Conservation (phyloP, 2,329 filamentous ascomycete genomes). For the Zymoseptoria pseudotritici region DNA sequence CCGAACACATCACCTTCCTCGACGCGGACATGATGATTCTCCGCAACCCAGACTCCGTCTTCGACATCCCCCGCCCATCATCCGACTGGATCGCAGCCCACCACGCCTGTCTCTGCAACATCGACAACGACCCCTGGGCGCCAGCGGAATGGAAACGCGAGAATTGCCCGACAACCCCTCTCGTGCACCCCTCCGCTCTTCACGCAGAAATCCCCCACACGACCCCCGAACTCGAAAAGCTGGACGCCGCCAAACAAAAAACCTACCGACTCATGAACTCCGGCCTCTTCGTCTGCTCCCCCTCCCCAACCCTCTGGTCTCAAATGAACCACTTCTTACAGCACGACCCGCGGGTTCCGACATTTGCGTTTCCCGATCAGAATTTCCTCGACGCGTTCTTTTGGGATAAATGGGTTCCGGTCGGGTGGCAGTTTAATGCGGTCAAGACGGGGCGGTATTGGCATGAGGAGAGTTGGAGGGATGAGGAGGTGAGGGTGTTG, state of each 20-base stretch:
- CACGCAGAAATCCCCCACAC: constrained; percentile 32
- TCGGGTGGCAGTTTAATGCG: constrained; percentile 47
- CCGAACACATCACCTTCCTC: constrained; percentile 42
- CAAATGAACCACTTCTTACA: constrained; percentile 37
- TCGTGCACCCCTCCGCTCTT: constrained; percentile 32
- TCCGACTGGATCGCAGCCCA: constrained; percentile 42
- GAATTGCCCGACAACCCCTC: constrained; percentile 44
- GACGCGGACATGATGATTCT: constrained; percentile 48
- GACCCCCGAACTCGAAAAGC: constrained; percentile 30
- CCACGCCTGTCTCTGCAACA: constrained; percentile 48
- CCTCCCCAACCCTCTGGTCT: constrained; percentile 32
- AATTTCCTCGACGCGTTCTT: constrained; percentile 48
- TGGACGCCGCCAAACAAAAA: background rate
- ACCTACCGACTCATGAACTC: constrained; percentile 43
- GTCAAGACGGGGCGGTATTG: constrained; percentile 49
- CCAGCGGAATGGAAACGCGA: constrained; percentile 40
- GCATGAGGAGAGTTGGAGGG: constrained; percentile 45
- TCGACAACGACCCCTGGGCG: constrained; percentile 45
- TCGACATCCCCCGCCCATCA: constrained; percentile 33
- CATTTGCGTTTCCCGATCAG: constrained; percentile 47
- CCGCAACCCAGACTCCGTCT: constrained; percentile 39
- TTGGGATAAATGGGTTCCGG: constrained; percentile 34
- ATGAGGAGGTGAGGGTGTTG: constrained; percentile 41
- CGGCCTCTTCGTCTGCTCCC: constrained; percentile 46
- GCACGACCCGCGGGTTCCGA: constrained; percentile 32